Evolutionary conservation across 1,139 yeast genomes (phyloP).

Genomic region (Kurtzmaniella natalensis): DNA sequence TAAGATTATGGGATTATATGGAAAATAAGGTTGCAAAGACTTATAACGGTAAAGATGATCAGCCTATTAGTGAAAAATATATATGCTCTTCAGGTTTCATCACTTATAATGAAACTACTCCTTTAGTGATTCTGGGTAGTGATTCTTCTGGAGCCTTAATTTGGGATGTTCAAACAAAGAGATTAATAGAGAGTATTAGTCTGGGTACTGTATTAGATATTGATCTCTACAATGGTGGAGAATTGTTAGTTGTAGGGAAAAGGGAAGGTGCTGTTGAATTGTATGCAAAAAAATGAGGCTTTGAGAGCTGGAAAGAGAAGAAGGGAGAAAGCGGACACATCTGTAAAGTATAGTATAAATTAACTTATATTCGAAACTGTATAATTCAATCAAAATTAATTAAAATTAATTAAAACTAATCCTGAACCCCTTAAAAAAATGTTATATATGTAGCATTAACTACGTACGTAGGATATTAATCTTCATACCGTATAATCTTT

Average conservation of each 20-base stretch:
- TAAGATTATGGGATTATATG: conserved; percentile 81
- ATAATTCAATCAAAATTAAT: too few species aligned
- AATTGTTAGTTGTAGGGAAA: conserved; percentile 36
- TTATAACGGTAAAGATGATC: conserved; percentile 37
- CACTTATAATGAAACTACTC: conserved; percentile 20
- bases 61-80: conserved; percentile 39
- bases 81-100: conserved; percentile 50
- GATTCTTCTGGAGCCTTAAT: conserved; percentile 56
- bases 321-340: too few species aligned
- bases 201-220: conserved; percentile 47
- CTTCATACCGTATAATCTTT: too few species aligned
- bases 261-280: conserved; percentile 22
- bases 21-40: conserved; percentile 76
- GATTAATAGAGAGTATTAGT: conserved; percentile 37
- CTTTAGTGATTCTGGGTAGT: conserved; percentile 62
- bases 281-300: too few species aligned
- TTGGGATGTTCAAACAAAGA: conserved; percentile 74
- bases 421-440: too few species aligned
- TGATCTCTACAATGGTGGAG: conserved; percentile 34
- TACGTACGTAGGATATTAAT: too few species aligned
- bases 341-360: too few species aligned
- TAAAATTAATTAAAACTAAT: too few species aligned
- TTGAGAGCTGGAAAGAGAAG: too few species aligned
- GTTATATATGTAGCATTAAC: too few species aligned
- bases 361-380: too few species aligned